Base-by-base conservation (phyloP, 306 rosid genomes). In the Calophaca sinica region DNA sequence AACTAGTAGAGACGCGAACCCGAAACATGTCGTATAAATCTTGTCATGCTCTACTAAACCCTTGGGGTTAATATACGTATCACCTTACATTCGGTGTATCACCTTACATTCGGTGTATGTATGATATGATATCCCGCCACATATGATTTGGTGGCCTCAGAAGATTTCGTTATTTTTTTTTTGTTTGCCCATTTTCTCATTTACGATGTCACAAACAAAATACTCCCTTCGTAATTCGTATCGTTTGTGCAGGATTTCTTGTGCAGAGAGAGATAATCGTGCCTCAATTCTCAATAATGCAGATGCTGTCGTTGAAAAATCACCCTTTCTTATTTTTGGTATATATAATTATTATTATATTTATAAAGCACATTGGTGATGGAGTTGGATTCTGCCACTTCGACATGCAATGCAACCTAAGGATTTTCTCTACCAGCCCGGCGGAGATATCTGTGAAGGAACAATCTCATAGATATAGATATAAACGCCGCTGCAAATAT, bases 251-350 rank as follows among this genome's bases (percentile, higher is more conserved):
- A 46, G 12, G 49, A 4, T 74, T 75, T 75, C 62, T 63, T 63
- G 39, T 0, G 51, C 60, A 35, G 32, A 33, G 36, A 33, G 3
- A 33, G n/a, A 57, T 12, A 68, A 46, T 68, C 41, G 20, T 10
- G 55, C 48, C 55, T 33, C 53, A 72, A 57, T 67, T 66, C 65
- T 57, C 70, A 65, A 80, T 65, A 36, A 72, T 79, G 78, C 44
- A 15, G 73, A 79, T 79, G 41, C 53, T 50, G 82, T 62, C 76
- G 59, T 62, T 75, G 33, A 55, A 45, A 72, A 48, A 44, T 67
- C 45, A n/a, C 64, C 5, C 44, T 0, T 39, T 39, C 44, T 39
- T 33, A 20, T 20, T 20, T 20, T 20, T 20, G 26, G 26, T 20
- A 20, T 20, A 20, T 20, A 20, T 20, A 20, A 20, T 20, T 20